Evolutionary conservation across 1,139 yeast species (phyloP), one percentile per base, ranked within the genome.

Genomic region (Zygosaccharomyces sapae): DNA sequence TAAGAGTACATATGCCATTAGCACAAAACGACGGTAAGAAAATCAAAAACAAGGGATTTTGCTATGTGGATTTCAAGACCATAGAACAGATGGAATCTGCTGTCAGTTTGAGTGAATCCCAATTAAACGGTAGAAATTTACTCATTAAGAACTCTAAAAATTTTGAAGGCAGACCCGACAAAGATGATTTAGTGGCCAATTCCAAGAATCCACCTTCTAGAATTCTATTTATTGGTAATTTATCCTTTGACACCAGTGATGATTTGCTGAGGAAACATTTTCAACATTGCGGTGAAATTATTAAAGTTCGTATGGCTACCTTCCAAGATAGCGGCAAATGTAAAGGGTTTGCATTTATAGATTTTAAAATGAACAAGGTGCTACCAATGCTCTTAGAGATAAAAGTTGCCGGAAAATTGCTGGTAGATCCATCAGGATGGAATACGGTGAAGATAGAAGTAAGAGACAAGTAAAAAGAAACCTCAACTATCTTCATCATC

Each of bases 321-420:
- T 92, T 92, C 67, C 92, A 92, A 69, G 98, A 92, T 63, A 73
- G 86, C 37, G 97, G 97, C 1, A 90, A 89, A 65, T 92, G 97
- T 72, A 92, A 92, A 67, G 98, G 98, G 1, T 92, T 90, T 73
- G 92, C 96, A 1, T 92, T 92, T 62, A 71, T 92, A 36, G 98
- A 92, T 67, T 92, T 90, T 70, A 77, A 74, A 56, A 83, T 55
- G 86, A 84, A 54, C 79, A 77, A 29, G 90, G 94, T 3, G 90
- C 97, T 37, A 86, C 94, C 0, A 74, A 75, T 38, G 97, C 97
- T 0, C 72, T 92, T 53, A 82, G 78, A 55, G 92, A 89, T 53
- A 85, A 81, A 62, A 61, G 76, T 18, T 81, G 89, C 53, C 79
- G 79, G 59, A 79, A 73, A 54, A 71, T 88, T 51, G 80, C 86